These are phyloP conservation scores for Edaphochlamys debaryana DNA, from an alignment of 139 green algal species.

Conservation along the genomic window DNA sequence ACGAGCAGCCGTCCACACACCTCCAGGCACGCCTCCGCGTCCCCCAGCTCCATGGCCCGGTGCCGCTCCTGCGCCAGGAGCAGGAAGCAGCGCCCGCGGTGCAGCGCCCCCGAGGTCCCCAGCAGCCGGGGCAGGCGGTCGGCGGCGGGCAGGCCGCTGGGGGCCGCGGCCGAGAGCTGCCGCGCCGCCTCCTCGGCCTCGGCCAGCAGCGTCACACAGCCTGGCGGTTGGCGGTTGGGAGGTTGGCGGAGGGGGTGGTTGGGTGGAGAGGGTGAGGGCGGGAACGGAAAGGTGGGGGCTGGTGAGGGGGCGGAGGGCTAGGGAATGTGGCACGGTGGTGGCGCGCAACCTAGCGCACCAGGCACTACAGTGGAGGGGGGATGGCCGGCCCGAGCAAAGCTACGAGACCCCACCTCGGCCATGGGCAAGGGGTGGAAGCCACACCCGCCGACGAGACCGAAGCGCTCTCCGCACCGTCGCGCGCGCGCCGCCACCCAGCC, in stretches of 20 bases:
- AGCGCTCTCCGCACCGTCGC: no score
- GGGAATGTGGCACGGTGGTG: no score
- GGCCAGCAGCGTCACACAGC: background rate
- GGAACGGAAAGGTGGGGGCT: no score
- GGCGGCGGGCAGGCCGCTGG: background rate
- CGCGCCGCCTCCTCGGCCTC: background rate
- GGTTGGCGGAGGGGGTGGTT: background rate
- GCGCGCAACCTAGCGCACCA: no score
- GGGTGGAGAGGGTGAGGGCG: background rate
- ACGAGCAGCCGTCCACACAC: background rate
- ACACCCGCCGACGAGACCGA: no score
- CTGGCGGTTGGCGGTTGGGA: background rate
- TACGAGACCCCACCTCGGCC: no score
- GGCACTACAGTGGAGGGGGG: no score
- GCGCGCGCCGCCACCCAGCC: no score
- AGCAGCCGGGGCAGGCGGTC: background rate
- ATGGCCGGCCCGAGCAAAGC: no score
- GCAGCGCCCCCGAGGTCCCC: background rate
- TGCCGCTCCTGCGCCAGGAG: constrained; percentile 12
- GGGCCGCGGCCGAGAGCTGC: background rate
- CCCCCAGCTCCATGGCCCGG: constrained; percentile 22
- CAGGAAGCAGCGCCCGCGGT: background rate
- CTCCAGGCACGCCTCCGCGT: constrained; percentile 18
- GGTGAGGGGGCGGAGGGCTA: no score
- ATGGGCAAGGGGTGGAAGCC: no score